These are phyloP conservation scores for Leonotis leonurus DNA, from an alignment of 257 asterid genomes.

Conservation along the genomic window DNA sequence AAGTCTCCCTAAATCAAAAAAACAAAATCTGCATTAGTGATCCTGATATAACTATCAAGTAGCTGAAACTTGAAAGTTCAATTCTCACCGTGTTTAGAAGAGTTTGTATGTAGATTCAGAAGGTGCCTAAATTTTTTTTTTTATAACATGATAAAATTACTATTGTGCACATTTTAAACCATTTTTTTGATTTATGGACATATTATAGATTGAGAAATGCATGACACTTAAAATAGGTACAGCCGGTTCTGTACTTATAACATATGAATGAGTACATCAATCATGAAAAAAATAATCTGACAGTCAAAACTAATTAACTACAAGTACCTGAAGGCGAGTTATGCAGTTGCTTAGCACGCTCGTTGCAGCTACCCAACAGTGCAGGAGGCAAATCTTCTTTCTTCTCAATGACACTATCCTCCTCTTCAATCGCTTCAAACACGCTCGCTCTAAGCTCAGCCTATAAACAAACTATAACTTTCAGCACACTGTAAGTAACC, in stretches of 20 bases:
- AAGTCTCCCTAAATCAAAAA: neutral
- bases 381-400: conserved; percentile 76
- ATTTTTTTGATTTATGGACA: no score
- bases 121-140: no score
- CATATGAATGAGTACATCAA: no score
- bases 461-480: conserved; percentile 21
- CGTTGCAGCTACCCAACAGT: conserved; percentile 79
- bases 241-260: no score
- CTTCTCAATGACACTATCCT: conserved; percentile 55
- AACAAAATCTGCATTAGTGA: neutral
- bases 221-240: no score
- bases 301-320: neutral
- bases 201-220: no score
- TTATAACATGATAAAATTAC: no score
- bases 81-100: neutral
- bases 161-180: no score
- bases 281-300: neutral
- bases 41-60: no score
- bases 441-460: conserved; percentile 88
- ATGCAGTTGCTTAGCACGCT: conserved; percentile 68
- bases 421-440: conserved; percentile 84
- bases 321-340: conserved; percentile 70
- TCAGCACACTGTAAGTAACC: no score
- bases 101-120: no score
- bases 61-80: no score